phyloP scores from a whole-genome alignment of 23 red algal genomes.

The Pyropia haitanensis region DNA sequence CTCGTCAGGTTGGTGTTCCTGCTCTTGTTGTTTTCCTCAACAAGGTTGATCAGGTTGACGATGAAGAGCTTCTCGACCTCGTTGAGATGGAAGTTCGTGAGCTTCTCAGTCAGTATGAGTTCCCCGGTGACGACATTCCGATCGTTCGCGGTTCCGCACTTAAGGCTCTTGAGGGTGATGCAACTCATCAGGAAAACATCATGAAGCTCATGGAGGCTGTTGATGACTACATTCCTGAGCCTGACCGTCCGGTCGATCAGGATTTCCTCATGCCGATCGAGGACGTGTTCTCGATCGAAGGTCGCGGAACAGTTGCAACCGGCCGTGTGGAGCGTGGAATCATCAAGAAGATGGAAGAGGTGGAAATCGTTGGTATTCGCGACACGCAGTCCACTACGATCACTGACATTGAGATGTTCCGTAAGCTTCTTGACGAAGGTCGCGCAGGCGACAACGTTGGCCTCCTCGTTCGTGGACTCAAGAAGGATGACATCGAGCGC shows the following conservation, averaged over 20 bases:
- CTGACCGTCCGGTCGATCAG: constrained; percentile 69
- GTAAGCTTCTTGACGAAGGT: constrained; percentile 28
- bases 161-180: constrained; percentile 70
- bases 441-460: constrained; percentile 56
- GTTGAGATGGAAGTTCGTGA: constrained; percentile 98
- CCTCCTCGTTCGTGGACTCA: constrained; percentile 34
- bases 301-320: constrained; percentile 93
- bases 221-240: constrained; percentile 82
- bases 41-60: constrained; percentile 94
- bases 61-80: constrained; percentile 88
- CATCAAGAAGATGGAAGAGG: constrained; percentile 25
- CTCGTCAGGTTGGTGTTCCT: constrained; percentile 93
- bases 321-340: constrained; percentile 81
- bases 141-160: constrained; percentile 87
- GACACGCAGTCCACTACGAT: constrained; percentile 39
- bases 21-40: constrained; percentile 93
- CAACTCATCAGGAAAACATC: no score
- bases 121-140: constrained; percentile 78
- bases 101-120: constrained; percentile 86
- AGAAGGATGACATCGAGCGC: constrained; percentile 36
- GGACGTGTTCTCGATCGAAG: constrained; percentile 81
- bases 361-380: constrained; percentile 54
- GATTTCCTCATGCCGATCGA: constrained; percentile 88
- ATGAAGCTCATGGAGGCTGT: constrained; percentile 78
- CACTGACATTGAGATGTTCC: constrained; percentile 53